Evolutionary conservation across 352 stramenopile genomes (phyloP), one percentile per base, ranked within the genome.

Genomic region (Pythium phragmiticola): DNA sequence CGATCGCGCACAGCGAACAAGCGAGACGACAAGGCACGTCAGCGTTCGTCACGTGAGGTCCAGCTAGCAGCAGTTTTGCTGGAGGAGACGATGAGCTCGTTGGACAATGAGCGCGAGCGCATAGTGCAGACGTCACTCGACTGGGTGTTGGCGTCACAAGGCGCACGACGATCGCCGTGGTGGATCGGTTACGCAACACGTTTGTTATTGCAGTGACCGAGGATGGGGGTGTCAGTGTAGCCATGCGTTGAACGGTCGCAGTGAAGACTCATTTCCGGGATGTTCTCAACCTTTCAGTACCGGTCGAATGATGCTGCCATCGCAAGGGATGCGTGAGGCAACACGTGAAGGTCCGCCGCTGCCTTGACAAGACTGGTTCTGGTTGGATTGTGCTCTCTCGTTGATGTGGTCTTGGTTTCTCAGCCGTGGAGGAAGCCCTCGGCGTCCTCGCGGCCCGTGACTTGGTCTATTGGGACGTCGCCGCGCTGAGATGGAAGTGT

Each of bases 371-470:
- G 39, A 7, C 39, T 46, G 39, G 17, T 2, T 46, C 39, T 46
- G 39, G 13, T 46, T 7, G 1, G 7, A 57, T 0, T 47, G 16
- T 21, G 30, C 13, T 36, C 19, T 58, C 19, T 37, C 23, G 26
- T 50, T n/a, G 6, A 39, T 13, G 11, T 13, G 11, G 34, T 39
- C 34, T 39, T 39, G 7, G 34, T 11, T 39, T 39, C 34, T 7
- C 34, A 76, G 83, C 73, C 17, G 74, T 89, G 33, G 68, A 83
- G 14, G 79, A 90, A 48, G 83, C 80, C 2, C 53, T 90, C 9
- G 63, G 67, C 17, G 58, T 84, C 14, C 52, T 92, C 6, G 74
- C 69, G 2, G 78, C 66, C 16, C 73, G 81, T 12, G 72, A 87
- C 52, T 54, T 76, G 49, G 78, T 90, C 19, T 76, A 80, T 46